A percentile compares a stretch with the other conserved stretches of the same genome.
Evolutionary conservation across 2,329 filamentous ascomycete species (phyloP).

Genomic region (Lecanosticta acicola): DNA sequence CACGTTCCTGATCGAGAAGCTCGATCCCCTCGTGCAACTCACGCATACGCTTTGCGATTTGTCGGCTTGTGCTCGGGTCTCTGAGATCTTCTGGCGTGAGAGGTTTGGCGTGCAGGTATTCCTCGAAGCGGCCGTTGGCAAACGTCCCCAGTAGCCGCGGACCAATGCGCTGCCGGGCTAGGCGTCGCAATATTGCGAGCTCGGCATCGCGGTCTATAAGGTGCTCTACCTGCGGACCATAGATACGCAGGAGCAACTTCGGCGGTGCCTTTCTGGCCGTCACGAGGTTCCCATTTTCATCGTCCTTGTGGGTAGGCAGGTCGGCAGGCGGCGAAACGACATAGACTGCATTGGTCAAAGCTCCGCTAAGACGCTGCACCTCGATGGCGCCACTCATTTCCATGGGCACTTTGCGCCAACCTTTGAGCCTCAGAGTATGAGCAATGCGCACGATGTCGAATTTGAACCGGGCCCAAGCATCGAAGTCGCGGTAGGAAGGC

Average conservation of each 20-base stretch:
- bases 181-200: slow-evolving; percentile 73
- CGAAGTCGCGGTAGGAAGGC: slow-evolving; percentile 33
- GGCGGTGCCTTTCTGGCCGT: slow-evolving; percentile 43
- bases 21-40: slow-evolving; percentile 94
- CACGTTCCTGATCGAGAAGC: slow-evolving; percentile 68
- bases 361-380: slow-evolving; percentile 77
- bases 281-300: slow-evolving; percentile 32
- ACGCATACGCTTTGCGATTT: slow-evolving; percentile 96
- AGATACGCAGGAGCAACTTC: slow-evolving; percentile 84
- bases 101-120: slow-evolving; percentile 81
- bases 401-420: slow-evolving; percentile 78
- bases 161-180: slow-evolving; percentile 88
- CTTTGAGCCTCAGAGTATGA: slow-evolving; percentile 83
- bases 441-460: slow-evolving; percentile 82
- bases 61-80: slow-evolving; percentile 73
- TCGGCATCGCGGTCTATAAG: slow-evolving; percentile 92
- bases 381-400: slow-evolving; percentile 62
- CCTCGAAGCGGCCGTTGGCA: slow-evolving; percentile 88
- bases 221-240: slow-evolving; percentile 91
- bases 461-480: slow-evolving; percentile 83
- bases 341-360: slow-evolving; percentile 93
- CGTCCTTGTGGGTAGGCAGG: slow-evolving; percentile 40
- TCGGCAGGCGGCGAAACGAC: slow-evolving; percentile 77
- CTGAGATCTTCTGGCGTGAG: slow-evolving; percentile 72
- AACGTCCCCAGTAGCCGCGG: slow-evolving; percentile 88